A percentile compares a stretch with the other conserved stretches of the same genome.
Evolutionary conservation across 257 asterid species (phyloP).

Genomic region (Cruciata laevipes): DNA sequence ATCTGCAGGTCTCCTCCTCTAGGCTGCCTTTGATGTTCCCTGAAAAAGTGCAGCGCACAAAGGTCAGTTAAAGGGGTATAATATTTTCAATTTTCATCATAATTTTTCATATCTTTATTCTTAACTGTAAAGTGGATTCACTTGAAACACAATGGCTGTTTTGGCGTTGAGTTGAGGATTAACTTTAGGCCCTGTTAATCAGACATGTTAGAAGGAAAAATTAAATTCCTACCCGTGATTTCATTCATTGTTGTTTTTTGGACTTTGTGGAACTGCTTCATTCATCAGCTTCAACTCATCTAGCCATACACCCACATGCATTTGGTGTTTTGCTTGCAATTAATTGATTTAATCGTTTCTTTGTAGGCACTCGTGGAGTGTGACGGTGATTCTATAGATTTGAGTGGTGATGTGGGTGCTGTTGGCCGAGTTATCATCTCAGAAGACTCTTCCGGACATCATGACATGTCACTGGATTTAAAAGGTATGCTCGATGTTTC

Average conservation of each 20-base stretch:
- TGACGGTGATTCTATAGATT: constrained; percentile 87
- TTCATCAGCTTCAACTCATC: background rate
- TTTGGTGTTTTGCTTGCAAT: background rate
- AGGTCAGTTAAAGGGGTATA: constrained; percentile 42
- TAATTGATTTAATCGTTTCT: constrained; percentile 6
- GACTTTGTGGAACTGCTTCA: background rate
- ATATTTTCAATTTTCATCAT: constrained; percentile 7
- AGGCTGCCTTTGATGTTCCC: constrained; percentile 72
- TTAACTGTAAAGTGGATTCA: background rate
- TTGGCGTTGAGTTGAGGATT: background rate
- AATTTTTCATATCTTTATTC: background rate
- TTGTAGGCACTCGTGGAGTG: constrained; percentile 83
- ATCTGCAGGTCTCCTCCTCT: constrained; percentile 59
- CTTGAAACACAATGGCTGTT: background rate
- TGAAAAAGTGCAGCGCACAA: constrained; percentile 76
- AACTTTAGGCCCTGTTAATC: background rate
- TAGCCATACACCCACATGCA: background rate
- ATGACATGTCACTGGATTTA: constrained; percentile 74
- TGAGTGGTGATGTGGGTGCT: constrained; percentile 91
- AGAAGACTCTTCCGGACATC: constrained; percentile 50
- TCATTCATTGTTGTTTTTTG: background rate
- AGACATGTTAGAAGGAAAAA: background rate
- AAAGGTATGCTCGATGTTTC: constrained; percentile 50
- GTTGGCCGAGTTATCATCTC: constrained; percentile 75
- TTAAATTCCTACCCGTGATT: background rate